A percentile compares a stretch with the other conserved stretches of the same genome.
These are phyloP conservation scores for Cyberlindnera sargentensis DNA, from an alignment of 805 yeast genomes.

Conservation along the genomic window DNA sequence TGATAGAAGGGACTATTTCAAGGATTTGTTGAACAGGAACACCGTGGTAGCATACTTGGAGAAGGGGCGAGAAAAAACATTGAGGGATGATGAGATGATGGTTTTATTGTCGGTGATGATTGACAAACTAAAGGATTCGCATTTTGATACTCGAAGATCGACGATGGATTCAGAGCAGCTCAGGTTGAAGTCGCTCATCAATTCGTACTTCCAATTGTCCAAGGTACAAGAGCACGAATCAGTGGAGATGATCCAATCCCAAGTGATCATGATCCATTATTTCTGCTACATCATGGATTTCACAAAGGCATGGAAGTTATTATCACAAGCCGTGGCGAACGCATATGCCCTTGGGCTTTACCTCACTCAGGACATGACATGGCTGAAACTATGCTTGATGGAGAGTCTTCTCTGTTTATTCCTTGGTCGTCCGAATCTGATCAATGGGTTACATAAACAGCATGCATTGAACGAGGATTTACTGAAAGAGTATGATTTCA, in stretches of 20 bases:
- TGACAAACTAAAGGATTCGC: constrained; percentile 13
- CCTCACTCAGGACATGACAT: constrained; percentile 12
- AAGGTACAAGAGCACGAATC: constrained; percentile 14
- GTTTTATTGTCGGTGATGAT: constrained; percentile 13
- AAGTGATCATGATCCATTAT: constrained; percentile 14
- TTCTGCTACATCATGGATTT: constrained; percentile 13
- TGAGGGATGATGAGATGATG: constrained; percentile 18
- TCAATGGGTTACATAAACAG: constrained; percentile 6
- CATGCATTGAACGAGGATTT: constrained; percentile 8
- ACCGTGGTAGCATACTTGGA: constrained; percentile 10
- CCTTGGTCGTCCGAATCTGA: constrained; percentile 17
- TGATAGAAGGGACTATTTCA: constrained; percentile 7
- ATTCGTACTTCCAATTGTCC: constrained; percentile 14
- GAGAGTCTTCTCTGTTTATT: constrained; percentile 16
- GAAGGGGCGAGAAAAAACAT: constrained; percentile 6
- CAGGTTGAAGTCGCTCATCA: constrained; percentile 4
- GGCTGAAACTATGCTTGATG: constrained; percentile 16
- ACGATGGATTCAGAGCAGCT: constrained; percentile 1
- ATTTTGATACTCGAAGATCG: constrained; percentile 1
- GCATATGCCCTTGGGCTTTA: constrained; percentile 17
- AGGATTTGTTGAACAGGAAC: constrained; percentile 11
- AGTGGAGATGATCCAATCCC: constrained; percentile 12
- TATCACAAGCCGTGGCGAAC: constrained; percentile 18
- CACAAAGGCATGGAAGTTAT: constrained; percentile 18
- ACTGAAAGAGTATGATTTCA: constrained; percentile 13